phyloP scores from a whole-genome alignment of 2,329 filamentous ascomycete species.

The Fusarium miscanthi region DNA sequence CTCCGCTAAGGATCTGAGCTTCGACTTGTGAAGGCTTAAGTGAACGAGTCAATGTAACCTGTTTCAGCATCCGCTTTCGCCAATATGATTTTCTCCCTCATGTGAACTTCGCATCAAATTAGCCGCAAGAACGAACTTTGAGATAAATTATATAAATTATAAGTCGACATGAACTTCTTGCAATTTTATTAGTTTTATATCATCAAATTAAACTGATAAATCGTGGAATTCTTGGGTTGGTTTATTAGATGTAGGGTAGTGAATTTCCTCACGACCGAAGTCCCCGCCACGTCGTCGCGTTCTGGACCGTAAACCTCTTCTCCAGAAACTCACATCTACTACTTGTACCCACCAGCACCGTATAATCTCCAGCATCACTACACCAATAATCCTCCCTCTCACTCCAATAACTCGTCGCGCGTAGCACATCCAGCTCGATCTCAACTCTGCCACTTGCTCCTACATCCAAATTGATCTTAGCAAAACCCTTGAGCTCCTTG shows the following conservation, averaged over 20 bases:
- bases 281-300: neutral
- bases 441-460: rapidly evolving
- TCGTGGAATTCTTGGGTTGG: too few relatives aligned
- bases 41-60: too few relatives aligned
- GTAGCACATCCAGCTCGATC: neutral
- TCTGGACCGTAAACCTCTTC: neutral
- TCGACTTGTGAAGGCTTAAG: too few relatives aligned
- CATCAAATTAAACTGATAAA: too few relatives aligned
- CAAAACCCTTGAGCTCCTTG: slow-evolving; percentile 1
- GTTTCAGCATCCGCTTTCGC: too few relatives aligned
- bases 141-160: too few relatives aligned
- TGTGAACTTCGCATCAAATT: too few relatives aligned
- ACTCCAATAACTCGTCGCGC: neutral
- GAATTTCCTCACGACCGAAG: neutral
- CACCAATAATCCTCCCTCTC: neutral
- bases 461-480: neutral
- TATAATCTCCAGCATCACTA: neutral
- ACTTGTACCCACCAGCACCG: neutral
- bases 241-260: neutral
- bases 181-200: too few relatives aligned
- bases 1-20: too few relatives aligned
- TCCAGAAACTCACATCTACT: neutral
- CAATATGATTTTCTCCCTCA: too few relatives aligned
- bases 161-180: too few relatives aligned
- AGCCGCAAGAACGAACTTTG: too few relatives aligned